Evolutionary conservation across 2,329 filamentous ascomycete genomes (phyloP).

Genomic region (Albifimbria verrucaria): DNA sequence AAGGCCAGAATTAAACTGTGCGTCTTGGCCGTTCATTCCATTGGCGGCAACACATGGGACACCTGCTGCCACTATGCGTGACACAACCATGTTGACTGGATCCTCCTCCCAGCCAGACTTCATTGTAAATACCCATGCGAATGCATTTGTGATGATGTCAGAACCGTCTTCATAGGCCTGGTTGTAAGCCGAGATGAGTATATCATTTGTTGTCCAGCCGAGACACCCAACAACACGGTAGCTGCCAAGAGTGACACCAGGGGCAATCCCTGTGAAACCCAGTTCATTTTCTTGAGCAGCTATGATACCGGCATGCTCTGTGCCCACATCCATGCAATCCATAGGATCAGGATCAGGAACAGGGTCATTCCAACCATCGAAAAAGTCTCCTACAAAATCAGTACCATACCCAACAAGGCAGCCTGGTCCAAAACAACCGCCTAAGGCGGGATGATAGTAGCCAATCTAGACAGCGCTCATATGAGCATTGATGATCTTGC

Average conservation of each 20-base stretch:
- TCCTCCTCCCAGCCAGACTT: background rate
- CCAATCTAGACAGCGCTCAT: conserved; percentile 40
- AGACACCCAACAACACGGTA: background rate
- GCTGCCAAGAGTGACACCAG: background rate
- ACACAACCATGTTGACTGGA: background rate
- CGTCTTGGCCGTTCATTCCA: too few species aligned
- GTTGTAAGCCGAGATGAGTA: background rate
- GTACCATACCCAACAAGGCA: conserved; percentile 57
- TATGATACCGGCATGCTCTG: background rate
- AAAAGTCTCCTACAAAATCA: conserved; percentile 29
- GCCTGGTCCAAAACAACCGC: conserved; percentile 59
- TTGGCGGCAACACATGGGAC: background rate
- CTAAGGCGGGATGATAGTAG: conserved; percentile 60
- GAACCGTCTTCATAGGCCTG: background rate
- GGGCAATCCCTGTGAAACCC: background rate
- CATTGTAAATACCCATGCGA: too few species aligned
- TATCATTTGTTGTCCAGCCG: background rate
- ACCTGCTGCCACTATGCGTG: background rate
- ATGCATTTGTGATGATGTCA: too few species aligned
- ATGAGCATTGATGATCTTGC: background rate
- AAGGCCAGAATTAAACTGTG: too few species aligned
- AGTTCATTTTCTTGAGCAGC: background rate
- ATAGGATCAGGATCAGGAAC: background rate
- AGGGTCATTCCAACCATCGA: background rate
- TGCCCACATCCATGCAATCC: background rate